Evolutionary conservation across 805 yeast species (phyloP), one percentile per base, ranked within the genome.

Genomic region (Brettanomyces sp.): DNA sequence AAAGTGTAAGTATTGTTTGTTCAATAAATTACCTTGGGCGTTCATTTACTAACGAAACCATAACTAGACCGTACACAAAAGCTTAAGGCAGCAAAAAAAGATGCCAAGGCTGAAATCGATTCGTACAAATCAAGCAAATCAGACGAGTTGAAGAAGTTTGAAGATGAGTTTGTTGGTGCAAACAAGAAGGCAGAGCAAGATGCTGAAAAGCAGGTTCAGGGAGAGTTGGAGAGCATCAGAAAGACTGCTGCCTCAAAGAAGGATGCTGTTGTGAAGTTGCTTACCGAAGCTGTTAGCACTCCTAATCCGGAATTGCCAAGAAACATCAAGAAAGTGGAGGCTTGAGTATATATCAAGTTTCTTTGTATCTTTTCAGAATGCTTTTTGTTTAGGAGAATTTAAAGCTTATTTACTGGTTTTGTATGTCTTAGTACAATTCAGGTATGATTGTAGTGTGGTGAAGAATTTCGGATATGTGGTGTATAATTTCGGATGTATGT

Each of bases 51-150:
- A 13, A 45, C 48, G 52, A 56, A 51, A 56, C 52, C 6, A n/a
- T 14, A 14, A 36, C 49, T 40, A 73, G 79, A 83, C 71, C 87
- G 96, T 67, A 76, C 93, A 38, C 82, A 79, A 55, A 85, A 89
- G 54, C 76, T 93, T 64, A 93, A 91, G 77, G 90, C 93, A 41
- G 96, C 98, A 45, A 91, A 89, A 72, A 70, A 82, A 23, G 98
- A 93, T 64, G 99, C 99, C 35, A 84, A 88, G 52, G 69, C 73
- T 47, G 99, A 93, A 67, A 87, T 93, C 57, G 85, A 81, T 53
- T 82, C 79, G 47, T 93, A 93, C 77, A 90, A 86, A 73, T 64
- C 73, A 43, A 77, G 80, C 63, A 91, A 90, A 72, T 96, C 90
- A 52, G 70, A 68, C 42, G 96, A 91, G 67, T 79, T 91, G 67